phyloP scores from a whole-genome alignment of 2,329 filamentous ascomycete species.

The Microdochium trichocladiopsis region DNA sequence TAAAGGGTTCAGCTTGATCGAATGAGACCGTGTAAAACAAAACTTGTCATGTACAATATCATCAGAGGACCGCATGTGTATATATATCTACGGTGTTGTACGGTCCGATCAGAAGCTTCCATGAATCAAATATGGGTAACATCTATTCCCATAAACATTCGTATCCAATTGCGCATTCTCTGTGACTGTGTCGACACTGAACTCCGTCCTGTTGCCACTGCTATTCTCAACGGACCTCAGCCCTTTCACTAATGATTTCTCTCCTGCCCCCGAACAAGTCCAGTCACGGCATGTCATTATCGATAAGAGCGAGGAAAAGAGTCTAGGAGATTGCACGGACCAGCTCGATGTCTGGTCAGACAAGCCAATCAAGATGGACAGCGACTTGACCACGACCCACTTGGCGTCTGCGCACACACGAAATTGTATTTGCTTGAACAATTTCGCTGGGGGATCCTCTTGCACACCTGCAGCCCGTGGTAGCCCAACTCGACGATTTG shows the following conservation, averaged over 20 bases:
- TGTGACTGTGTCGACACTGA: no score
- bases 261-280: no score
- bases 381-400: no score
- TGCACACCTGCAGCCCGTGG: neutral
- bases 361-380: neutral
- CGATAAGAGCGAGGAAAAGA: no score
- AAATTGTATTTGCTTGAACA: neutral
- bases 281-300: no score
- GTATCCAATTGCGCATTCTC: no score
- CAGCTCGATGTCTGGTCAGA: neutral
- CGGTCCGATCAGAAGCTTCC: no score
- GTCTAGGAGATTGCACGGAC: neutral
- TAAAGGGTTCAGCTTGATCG: neutral
- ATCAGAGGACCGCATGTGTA: neutral
- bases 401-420: neutral
- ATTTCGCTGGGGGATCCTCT: neutral
- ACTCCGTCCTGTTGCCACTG: no score
- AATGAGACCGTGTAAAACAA: neutral
- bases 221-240: no score
- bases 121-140: no score
- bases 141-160: no score
- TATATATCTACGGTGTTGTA: neutral
- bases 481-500: neutral
- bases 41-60: neutral
- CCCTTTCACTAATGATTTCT: no score